A percentile compares a stretch with the other conserved stretches of the same genome.
phyloP scores from a whole-genome alignment of 129 eudicot genomes.

The Escallonia rubra region DNA sequence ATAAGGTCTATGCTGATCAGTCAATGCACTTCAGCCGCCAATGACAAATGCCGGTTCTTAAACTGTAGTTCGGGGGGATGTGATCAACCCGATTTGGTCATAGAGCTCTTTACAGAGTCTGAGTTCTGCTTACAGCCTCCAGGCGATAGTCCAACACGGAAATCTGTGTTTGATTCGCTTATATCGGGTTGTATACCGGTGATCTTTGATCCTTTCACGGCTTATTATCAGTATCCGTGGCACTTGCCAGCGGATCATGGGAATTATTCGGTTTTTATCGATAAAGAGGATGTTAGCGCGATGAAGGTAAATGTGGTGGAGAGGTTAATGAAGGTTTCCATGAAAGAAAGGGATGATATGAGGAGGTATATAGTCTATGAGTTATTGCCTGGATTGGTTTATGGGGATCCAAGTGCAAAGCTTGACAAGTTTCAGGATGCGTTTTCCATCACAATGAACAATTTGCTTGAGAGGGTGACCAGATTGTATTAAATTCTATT shows the following conservation, averaged over 20 bases:
- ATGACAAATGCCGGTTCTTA: constrained; percentile 40
- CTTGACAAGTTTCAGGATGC: constrained; percentile 81
- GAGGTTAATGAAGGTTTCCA: constrained; percentile 47
- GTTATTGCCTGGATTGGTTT: constrained; percentile 72
- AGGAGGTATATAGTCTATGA: constrained; percentile 79
- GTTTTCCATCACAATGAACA: constrained; percentile 58
- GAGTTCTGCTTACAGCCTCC: constrained; percentile 89
- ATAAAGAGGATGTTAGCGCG: constrained; percentile 55
- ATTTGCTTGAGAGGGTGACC: constrained; percentile 43
- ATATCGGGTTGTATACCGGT: constrained; percentile 87
- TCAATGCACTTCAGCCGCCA: constrained; percentile 42
- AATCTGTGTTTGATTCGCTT: constrained; percentile 77
- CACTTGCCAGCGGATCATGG: constrained; percentile 67
- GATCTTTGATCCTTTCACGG: constrained; percentile 69
- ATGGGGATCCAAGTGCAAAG: constrained; percentile 58
- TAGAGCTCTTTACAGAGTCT: constrained; percentile 55
- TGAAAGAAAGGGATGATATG: constrained; percentile 60
- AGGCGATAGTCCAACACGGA: constrained; percentile 85
- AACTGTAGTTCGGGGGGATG: constrained; percentile 50
- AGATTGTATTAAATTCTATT: constrained; percentile 8
- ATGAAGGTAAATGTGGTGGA: constrained; percentile 58
- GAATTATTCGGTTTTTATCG: constrained; percentile 62
- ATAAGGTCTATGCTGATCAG: constrained; percentile 59
- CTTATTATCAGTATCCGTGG: constrained; percentile 88
- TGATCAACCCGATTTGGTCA: constrained; percentile 40